Conservation (phyloP, 2,329 filamentous ascomycete species). For the Calonectria fujianensis region DNA sequence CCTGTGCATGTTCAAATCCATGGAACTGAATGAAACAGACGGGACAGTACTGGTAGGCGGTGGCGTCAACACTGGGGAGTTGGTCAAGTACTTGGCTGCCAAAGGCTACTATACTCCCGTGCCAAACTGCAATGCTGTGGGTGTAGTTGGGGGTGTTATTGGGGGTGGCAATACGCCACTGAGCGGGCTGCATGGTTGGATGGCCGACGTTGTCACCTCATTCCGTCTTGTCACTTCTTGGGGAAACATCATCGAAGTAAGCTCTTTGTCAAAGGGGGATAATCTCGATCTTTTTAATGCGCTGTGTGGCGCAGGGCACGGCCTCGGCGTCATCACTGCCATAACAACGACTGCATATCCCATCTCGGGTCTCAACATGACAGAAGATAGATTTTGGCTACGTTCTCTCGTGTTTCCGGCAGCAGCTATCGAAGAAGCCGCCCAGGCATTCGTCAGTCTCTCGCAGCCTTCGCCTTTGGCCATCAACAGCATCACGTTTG, state of each 20-base stretch:
- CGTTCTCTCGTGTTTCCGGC: slow-evolving; percentile 57
- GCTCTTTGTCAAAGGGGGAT: slow-evolving; percentile 38
- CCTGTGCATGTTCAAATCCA: slow-evolving; percentile 55
- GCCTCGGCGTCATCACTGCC: slow-evolving; percentile 58
- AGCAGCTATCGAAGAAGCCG: slow-evolving; percentile 46
- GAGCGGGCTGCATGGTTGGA: slow-evolving; percentile 58
- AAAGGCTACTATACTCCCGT: slow-evolving; percentile 58
- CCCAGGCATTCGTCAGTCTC: slow-evolving; percentile 50
- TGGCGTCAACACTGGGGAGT: slow-evolving; percentile 53
- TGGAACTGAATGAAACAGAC: slow-evolving; percentile 53
- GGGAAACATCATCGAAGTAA: slow-evolving; percentile 44
- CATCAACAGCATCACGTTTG: slow-evolving; percentile 50
- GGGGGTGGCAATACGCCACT: slow-evolving; percentile 55
- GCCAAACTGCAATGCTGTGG: slow-evolving; percentile 55
- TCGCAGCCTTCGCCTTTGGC: slow-evolving; percentile 41
- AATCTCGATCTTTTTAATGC: slow-evolving; percentile 56
- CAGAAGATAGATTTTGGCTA: slow-evolving; percentile 57
- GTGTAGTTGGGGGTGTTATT: slow-evolving; percentile 54
- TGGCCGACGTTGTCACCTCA: slow-evolving; percentile 56
- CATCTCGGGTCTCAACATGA: slow-evolving; percentile 53
- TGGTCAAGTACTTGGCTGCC: slow-evolving; percentile 49
- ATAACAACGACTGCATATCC: slow-evolving; percentile 52
- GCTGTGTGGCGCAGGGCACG: slow-evolving; percentile 60
- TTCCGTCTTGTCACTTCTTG: slow-evolving; percentile 55
- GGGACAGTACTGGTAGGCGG: slow-evolving; percentile 56